phyloP scores from a whole-genome alignment of 2,329 filamentous ascomycete genomes.

The Stemphylium vesicarium region DNA sequence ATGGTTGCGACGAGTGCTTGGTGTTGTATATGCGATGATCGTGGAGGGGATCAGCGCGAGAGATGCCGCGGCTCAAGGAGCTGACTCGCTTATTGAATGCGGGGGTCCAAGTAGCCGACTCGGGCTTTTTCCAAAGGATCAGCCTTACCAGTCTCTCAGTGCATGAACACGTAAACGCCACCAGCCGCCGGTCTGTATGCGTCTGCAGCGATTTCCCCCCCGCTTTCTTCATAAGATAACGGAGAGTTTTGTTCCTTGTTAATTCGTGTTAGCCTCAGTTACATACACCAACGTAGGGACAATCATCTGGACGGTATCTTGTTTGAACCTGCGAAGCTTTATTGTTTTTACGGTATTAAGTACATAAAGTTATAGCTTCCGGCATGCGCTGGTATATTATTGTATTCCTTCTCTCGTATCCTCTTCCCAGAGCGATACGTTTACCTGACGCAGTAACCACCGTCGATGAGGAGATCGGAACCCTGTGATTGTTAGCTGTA shows the following conservation, averaged over 20 bases:
- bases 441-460: conserved; percentile 65
- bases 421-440: conserved; percentile 26
- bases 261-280: no score
- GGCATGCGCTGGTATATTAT: conserved; percentile 16
- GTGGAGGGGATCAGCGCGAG: neutral
- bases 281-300: no score
- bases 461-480: conserved; percentile 75
- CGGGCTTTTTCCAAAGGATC: neutral
- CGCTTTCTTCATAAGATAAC: no score
- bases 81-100: conserved; percentile 8
- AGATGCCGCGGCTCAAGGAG: conserved; percentile 21
- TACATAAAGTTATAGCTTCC: conserved; percentile 22
- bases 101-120: conserved; percentile 9
- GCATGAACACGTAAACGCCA: neutral
- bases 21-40: neutral
- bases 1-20: neutral
- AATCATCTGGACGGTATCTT: neutral
- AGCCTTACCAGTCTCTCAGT: neutral
- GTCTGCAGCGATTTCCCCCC: no score
- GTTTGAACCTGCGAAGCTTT: conserved; percentile 18
- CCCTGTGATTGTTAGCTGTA: conserved; percentile 47
- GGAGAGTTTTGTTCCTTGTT: no score
- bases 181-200: no score
- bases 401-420: conserved; percentile 19
- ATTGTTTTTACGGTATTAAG: conserved; percentile 25